Percentiles rank a stretch among this genome's conserved stretches.
Evolutionary conservation across 139 green algal genomes (phyloP).

Genomic region (Tetraselmis chui): DNA sequence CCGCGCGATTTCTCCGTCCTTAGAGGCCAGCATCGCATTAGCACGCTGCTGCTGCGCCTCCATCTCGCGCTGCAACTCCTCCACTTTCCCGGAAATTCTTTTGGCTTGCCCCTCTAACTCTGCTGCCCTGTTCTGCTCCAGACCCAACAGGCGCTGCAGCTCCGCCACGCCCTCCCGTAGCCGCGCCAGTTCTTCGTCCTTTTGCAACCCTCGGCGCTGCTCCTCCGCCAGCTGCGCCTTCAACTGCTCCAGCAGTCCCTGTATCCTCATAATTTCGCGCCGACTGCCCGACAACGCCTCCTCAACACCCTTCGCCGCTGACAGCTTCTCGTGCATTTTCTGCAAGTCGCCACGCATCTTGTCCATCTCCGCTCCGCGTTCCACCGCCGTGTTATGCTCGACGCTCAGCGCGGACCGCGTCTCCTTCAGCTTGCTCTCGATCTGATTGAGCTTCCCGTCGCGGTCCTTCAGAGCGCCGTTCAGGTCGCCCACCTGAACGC

Average conservation of each 20-base stretch:
- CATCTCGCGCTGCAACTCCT: background rate
- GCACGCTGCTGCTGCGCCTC: background rate
- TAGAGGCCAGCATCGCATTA: background rate
- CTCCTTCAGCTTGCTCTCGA: background rate
- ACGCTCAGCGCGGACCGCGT: background rate
- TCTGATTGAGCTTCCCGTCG: background rate
- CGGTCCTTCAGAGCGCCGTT: background rate
- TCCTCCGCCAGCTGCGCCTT: background rate
- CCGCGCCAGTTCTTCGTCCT: background rate
- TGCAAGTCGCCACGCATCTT: background rate
- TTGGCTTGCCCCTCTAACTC: background rate
- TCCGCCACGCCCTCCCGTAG: background rate
- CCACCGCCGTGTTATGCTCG: no score
- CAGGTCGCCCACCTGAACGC: background rate
- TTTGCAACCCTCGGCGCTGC: background rate
- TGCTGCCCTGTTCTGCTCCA: background rate
- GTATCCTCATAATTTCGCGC: no score
- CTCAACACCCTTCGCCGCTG: no score
- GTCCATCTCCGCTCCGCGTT: background rate
- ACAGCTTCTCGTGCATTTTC: background rate
- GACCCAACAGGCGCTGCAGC: background rate
- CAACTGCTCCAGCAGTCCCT: no score
- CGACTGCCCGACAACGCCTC: no score
- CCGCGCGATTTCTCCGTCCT: background rate
- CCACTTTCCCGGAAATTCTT: no score